A percentile compares a stretch with the other conserved stretches of the same genome.
Evolutionary conservation across 306 rosid genomes (phyloP).

Genomic region (Morella rubra): DNA sequence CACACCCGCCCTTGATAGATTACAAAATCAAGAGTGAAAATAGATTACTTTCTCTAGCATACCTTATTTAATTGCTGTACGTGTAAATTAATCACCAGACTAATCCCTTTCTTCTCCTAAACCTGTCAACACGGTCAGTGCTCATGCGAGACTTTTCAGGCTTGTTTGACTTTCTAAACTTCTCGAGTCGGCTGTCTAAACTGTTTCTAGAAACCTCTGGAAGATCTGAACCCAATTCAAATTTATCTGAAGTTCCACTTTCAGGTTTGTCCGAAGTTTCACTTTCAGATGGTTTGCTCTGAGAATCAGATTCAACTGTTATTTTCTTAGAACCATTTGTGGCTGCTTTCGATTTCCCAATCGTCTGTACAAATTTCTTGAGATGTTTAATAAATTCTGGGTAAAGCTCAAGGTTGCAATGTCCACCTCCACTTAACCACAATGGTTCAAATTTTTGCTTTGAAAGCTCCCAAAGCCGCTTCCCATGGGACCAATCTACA

Average conservation of each 20-base stretch:
- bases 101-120: constrained; percentile 77
- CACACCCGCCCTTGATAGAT: constrained; percentile 34
- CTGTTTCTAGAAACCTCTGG: constrained; percentile 96
- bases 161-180: constrained; percentile 67
- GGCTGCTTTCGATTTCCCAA: constrained; percentile 70
- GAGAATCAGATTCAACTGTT: constrained; percentile 44
- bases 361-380: constrained; percentile 88
- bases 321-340: constrained; percentile 49
- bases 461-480: constrained; percentile 88
- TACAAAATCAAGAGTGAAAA: constrained; percentile 24
- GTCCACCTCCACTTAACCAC: constrained; percentile 96
- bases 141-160: constrained; percentile 96
- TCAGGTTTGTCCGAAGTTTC: constrained; percentile 66
- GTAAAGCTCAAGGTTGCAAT: constrained; percentile 89
- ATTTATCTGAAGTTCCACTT: constrained; percentile 54
- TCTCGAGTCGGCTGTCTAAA: constrained; percentile 94
- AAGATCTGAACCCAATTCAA: constrained; percentile 49
- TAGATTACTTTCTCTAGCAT: constrained; percentile 38
- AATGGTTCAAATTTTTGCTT: constrained; percentile 83
- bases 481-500: constrained; percentile 87
- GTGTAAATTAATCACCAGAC: constrained; percentile 65
- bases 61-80: constrained; percentile 46
- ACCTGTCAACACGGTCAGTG: constrained; percentile 88
- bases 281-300: constrained; percentile 52
- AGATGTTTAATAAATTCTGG: constrained; percentile 88